phyloP scores from a whole-genome alignment of 1,284 basidiomycete genomes.

The Cryptococcus sp. region DNA sequence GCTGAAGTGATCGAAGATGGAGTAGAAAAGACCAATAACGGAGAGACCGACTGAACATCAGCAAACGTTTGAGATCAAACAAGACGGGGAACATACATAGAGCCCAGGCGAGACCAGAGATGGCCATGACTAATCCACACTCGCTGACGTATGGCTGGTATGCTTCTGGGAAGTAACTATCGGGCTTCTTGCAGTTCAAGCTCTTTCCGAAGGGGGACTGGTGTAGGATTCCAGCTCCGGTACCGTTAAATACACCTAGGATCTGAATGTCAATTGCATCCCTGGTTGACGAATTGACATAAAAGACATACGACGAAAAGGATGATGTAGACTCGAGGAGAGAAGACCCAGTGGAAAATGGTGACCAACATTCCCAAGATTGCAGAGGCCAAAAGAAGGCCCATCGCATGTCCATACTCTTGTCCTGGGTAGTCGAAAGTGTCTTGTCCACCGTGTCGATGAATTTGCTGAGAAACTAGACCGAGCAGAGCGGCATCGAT shows the following conservation, averaged over 20 bases:
- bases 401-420: constrained; percentile 29
- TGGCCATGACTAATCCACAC: constrained; percentile 32
- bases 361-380: constrained; percentile 31
- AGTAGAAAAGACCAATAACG: constrained; percentile 31
- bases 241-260: constrained; percentile 23
- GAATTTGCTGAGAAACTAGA: constrained; percentile 37
- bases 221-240: constrained; percentile 36
- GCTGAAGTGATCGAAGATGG: constrained; percentile 28
- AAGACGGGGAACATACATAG: constrained; percentile 25
- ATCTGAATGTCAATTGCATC: constrained; percentile 3
- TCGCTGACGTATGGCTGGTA: constrained; percentile 25
- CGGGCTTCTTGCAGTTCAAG: constrained; percentile 33
- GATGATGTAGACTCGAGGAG: constrained; percentile 22
- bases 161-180: constrained; percentile 17
- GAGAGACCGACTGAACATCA: constrained; percentile 27
- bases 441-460: constrained; percentile 24
- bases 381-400: constrained; percentile 33
- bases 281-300: neutral
- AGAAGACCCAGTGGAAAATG: constrained; percentile 33
- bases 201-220: constrained; percentile 40
- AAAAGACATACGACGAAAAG: constrained; percentile 23
- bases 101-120: constrained; percentile 37
- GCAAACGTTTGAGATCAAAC: neutral
- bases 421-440: constrained; percentile 21
- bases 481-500: constrained; percentile 50